Evolutionary conservation across 2,329 filamentous ascomycete genomes (phyloP), one percentile per base, ranked within the genome.

Genomic region (Dryadomyces quercus-mongolicae): DNA sequence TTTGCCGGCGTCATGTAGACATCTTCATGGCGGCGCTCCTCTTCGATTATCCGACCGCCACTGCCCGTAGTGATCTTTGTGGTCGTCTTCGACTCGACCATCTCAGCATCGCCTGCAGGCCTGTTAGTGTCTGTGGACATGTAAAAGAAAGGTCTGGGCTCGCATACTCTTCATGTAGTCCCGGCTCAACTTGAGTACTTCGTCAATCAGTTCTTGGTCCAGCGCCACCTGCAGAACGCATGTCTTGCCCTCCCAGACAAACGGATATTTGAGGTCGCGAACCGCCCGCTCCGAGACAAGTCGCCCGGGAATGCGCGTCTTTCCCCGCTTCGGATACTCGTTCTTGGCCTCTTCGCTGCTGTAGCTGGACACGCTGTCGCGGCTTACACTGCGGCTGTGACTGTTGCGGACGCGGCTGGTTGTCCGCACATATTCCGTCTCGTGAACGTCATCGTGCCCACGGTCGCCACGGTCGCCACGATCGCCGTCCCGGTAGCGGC

Each of bases 161-260:
- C 4, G 42, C 18, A 53, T 58, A 80, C 77, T 74, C 64, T 78
- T 77, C 64, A 78, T 83, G 69, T 88, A 90, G 36, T 85, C 82
- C 63, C 90, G 86, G 67, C 88, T 94, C 51, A 90, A 74, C 62
- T 82, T 85, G 62, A 96, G 86, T 47, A 96, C 76, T 63, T 94
- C 86, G 61, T 96, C 90, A 59, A 96, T 96, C 62, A 95, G 89
- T 18, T 92, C 82, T 62, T 94, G 91, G 16, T 88, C 87, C 5
- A 97, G 76, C 10, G 92, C 91, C 64, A 88, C 85, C 61, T 86
- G 82, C 38, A 97, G 82, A 52, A 95, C 80, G 61, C 93, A 82
- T 21, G 85, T 86, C 60, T 86, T 84, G 43, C 86, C 88, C 87
- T 95, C 89, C 71, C 94, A 87, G 54, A 88, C 78, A 62, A 84